Conservation (phyloP, 345 rosid genomes). For the Barbarea vulgaris region DNA sequence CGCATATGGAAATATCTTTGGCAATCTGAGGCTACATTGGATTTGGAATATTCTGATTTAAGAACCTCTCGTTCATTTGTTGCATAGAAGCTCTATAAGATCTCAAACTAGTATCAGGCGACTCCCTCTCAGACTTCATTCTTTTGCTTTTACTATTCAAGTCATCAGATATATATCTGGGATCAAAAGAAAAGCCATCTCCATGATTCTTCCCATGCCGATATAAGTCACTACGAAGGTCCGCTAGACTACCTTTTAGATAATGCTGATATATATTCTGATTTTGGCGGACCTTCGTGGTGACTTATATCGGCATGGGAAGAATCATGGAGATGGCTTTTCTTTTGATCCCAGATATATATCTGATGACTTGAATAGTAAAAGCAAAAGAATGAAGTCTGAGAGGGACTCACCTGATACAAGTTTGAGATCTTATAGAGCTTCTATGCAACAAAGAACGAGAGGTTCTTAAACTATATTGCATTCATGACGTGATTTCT, state of each 20-base stretch:
- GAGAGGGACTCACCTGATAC: slow-evolving; percentile 61
- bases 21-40: neutral
- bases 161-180: slow-evolving; percentile 56
- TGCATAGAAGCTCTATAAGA: slow-evolving; percentile 57
- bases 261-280: no score
- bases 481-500: no score
- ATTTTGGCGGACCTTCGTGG: slow-evolving; percentile 51
- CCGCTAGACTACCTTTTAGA: slow-evolving; percentile 62
- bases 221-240: slow-evolving; percentile 50
- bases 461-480: slow-evolving; percentile 43
- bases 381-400: slow-evolving; percentile 67
- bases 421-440: slow-evolving; percentile 52
- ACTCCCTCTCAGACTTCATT: slow-evolving; percentile 58
- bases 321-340: slow-evolving; percentile 50
- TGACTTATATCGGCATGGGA: slow-evolving; percentile 55
- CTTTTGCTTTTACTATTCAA: slow-evolving; percentile 68
- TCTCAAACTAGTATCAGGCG: slow-evolving; percentile 56
- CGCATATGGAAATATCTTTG: neutral
- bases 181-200: slow-evolving; percentile 53
- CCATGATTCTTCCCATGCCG: slow-evolving; percentile 54
- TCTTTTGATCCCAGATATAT: slow-evolving; percentile 55
- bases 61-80: slow-evolving; percentile 57
- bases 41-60: slow-evolving; percentile 37
- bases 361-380: slow-evolving; percentile 59
- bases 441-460: slow-evolving; percentile 58